Percentiles rank a stretch among this genome's conserved stretches.
Evolutionary conservation across 1,284 basidiomycete genomes (phyloP).

Genomic region (Microbotryum lychnidis-dioicae): DNA sequence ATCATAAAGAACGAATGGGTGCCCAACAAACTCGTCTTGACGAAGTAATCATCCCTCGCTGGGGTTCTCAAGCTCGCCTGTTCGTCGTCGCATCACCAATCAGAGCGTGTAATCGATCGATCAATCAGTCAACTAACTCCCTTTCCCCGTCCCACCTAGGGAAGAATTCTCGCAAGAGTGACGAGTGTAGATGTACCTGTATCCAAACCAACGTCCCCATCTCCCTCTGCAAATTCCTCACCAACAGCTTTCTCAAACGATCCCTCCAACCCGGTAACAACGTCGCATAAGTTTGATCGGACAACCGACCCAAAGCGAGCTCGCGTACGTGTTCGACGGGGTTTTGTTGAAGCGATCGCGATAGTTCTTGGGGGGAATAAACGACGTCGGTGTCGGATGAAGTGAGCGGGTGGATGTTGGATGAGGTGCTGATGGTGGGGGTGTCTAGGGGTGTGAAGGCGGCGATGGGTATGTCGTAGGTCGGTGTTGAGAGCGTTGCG

Average conservation of each 20-base stretch:
- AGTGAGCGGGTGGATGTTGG: no score
- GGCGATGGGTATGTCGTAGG: no score
- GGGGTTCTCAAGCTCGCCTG: conserved; percentile 57
- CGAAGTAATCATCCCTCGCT: conserved; percentile 76
- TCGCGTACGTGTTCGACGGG: no score
- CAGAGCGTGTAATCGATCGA: background rate
- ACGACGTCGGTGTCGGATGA: no score
- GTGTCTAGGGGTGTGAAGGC: no score
- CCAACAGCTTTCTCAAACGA: conserved; percentile 52
- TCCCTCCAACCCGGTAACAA: conserved; percentile 55
- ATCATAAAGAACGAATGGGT: conserved; percentile 89
- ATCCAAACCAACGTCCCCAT: conserved; percentile 58
- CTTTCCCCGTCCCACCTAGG: no score
- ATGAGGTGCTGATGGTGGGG: no score
- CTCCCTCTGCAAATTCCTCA: conserved; percentile 56
- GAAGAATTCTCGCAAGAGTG: background rate
- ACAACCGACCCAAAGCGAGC: no score
- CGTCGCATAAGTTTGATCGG: conserved; percentile 47
- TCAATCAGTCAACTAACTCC: background rate
- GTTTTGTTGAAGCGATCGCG: no score
- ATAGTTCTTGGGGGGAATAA: no score
- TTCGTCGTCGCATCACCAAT: background rate
- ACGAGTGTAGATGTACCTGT: conserved; percentile 51
- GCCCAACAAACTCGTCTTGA: conserved; percentile 72
- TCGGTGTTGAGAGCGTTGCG: no score